Base-by-base conservation (phyloP, 345 rosid genomes). In the Populus pruinosa region DNA sequence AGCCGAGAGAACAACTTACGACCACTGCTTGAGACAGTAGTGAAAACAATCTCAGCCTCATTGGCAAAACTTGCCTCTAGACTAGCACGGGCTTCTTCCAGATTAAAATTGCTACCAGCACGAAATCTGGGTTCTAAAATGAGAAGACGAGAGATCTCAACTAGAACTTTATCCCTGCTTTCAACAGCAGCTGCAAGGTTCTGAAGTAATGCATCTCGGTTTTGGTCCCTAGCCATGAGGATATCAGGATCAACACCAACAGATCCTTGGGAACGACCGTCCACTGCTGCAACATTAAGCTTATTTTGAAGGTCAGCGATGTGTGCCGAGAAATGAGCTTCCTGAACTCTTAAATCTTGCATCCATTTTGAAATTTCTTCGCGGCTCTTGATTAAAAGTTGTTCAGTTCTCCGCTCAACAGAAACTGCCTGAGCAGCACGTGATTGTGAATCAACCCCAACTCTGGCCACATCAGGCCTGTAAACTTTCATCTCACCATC, bases 401-500 rank as follows among this genome's bases (percentile, higher is more conserved):
- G 97, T 27, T 96, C 99, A 47, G 98, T 93, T 87, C 99, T 89
- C 75, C 98, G 86, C 89, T 96, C 99, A 87, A 96, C 99, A 73
- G 98, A 93, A 76, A 96, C 99, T 38, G 99, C 98, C 85, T 96
- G 99, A 65, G 99, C 97, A 70, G 99, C 99, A 78, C 95, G 91
- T 65, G 99, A 90, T 81, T 96, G 99, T 41, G 99, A 88, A 86
- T 96, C 98, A 69, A 96, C 98, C 78, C 99, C 99, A 81, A 96
- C 99, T 76, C 99, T 85, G 25, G 99, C 99, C 38, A 96, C 99
- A 89, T 96, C 99, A 66, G 99, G 99, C 50, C 93, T 86, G 82
- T 96, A 96, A 69, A 93, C 90, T 83, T 94, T 93, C 99, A 96
- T 96, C 88, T 96, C 99, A 65, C 99, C 99, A 82, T 96, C 99